A percentile compares a stretch with the other conserved stretches of the same genome.
Conservation (phyloP, 306 rosid genomes). For the Gillenia trifoliata region DNA sequence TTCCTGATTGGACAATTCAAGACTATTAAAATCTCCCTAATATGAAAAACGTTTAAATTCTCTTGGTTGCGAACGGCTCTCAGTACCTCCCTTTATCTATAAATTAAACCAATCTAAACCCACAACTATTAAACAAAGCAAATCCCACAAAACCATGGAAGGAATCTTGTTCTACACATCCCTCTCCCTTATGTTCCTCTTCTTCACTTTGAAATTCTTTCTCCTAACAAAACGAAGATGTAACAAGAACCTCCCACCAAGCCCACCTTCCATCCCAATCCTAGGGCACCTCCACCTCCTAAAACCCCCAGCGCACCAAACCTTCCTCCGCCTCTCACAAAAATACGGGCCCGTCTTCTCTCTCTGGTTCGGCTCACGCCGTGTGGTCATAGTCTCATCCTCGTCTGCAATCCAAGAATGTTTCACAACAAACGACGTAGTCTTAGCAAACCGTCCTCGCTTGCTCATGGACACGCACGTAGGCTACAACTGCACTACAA, state of each 20-base stretch:
- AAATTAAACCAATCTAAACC: no score
- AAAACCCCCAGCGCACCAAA: conserved; percentile 31
- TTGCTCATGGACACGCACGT: conserved; percentile 28
- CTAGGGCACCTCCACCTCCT: conserved; percentile 56
- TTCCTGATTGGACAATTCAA: no score
- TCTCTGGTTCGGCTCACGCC: conserved; percentile 28
- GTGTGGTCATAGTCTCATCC: conserved; percentile 44
- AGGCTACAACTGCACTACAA: conserved; percentile 33
- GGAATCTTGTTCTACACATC: neutral
- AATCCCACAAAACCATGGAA: no score
- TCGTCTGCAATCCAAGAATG: conserved; percentile 47
- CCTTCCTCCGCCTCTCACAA: conserved; percentile 25
- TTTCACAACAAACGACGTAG: conserved; percentile 60
- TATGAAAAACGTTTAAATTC: no score
- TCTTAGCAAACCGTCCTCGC: conserved; percentile 45
- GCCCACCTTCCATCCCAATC: conserved; percentile 47
- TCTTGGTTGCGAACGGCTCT: no score
- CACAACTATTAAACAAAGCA: no score
- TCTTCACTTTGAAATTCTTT: neutral
- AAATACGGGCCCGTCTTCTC: conserved; percentile 37
- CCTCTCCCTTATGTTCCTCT: no score
- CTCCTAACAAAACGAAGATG: conserved; percentile 20
- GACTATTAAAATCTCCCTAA: no score
- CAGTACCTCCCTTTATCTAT: no score
- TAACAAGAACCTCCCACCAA: conserved; percentile 44